Conservation (phyloP, 2,329 filamentous ascomycete species). For the Colletotrichum aenigma region DNA sequence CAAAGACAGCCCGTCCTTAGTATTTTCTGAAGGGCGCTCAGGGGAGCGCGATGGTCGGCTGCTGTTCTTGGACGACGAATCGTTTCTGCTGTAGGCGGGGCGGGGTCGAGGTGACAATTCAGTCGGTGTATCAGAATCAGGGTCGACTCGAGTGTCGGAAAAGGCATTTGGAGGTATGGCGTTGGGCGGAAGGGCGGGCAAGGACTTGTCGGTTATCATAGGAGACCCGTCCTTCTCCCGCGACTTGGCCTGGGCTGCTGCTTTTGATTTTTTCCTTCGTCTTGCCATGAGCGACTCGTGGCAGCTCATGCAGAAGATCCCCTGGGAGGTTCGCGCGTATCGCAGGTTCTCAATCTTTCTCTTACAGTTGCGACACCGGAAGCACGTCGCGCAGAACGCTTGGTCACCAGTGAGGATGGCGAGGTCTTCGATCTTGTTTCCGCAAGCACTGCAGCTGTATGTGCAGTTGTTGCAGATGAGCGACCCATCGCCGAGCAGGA, state of each 20-base stretch:
- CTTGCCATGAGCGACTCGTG: slow-evolving; percentile 96
- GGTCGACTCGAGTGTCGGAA: slow-evolving; percentile 61
- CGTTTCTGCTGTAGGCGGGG: slow-evolving; percentile 52
- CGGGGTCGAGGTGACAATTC: slow-evolving; percentile 71
- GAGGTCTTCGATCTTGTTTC: slow-evolving; percentile 97
- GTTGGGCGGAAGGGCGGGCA: slow-evolving; percentile 87
- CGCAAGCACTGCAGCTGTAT: slow-evolving; percentile 96
- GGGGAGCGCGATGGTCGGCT: slow-evolving; percentile 59
- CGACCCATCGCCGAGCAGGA: slow-evolving; percentile 95
- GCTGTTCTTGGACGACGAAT: slow-evolving; percentile 60
- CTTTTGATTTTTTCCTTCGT: slow-evolving; percentile 83
- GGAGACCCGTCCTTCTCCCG: slow-evolving; percentile 68
- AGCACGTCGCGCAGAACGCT: slow-evolving; percentile 96
- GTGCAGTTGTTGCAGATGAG: slow-evolving; percentile 99
- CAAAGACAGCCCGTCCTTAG: slow-evolving; percentile 65
- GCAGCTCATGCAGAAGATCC: slow-evolving; percentile 99
- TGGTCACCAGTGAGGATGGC: slow-evolving; percentile 98
- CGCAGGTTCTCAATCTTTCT: slow-evolving; percentile 97
- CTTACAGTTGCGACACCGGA: slow-evolving; percentile 97
- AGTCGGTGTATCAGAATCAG: slow-evolving; percentile 66
- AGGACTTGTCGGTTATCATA: slow-evolving; percentile 84
- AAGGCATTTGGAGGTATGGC: slow-evolving; percentile 68
- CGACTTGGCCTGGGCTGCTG: slow-evolving; percentile 63
- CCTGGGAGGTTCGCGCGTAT: slow-evolving; percentile 96
- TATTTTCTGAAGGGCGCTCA: slow-evolving; percentile 50